Conservation (phyloP, 306 rosid species). For the Prunus mira region DNA sequence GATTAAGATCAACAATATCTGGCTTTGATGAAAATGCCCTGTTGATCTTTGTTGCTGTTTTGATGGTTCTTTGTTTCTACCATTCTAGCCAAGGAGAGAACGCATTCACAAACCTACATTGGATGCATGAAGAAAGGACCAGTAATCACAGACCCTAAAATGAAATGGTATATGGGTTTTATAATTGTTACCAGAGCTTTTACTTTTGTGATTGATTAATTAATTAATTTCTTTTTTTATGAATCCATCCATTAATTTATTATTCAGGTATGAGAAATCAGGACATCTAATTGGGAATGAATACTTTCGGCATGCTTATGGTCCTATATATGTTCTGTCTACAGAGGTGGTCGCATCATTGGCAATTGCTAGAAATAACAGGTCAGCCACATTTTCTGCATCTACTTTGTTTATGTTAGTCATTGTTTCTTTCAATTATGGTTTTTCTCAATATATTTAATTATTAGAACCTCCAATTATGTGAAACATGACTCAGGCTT, state of each 20-base stretch:
- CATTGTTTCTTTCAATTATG: neutral
- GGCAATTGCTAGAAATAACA: slow-evolving; percentile 32
- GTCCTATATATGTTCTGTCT: slow-evolving; percentile 36
- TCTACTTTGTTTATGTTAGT: neutral
- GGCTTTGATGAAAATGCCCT: too few relatives aligned
- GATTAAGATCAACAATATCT: too few relatives aligned
- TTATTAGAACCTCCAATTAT: neutral
- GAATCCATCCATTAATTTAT: neutral
- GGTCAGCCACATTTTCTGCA: neutral
- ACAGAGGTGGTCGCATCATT: slow-evolving; percentile 32
- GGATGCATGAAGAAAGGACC: slow-evolving; percentile 19
- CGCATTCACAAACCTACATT: too few relatives aligned
- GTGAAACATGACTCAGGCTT: neutral
- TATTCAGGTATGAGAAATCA: slow-evolving; percentile 36
- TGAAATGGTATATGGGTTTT: slow-evolving; percentile 26
- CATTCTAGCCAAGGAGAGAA: too few relatives aligned
- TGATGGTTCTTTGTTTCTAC: too few relatives aligned
- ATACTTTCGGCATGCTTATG: slow-evolving; percentile 36
- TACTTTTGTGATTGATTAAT: neutral
- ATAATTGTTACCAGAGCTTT: neutral
- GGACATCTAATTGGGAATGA: slow-evolving; percentile 33
- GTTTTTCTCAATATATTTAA: neutral
- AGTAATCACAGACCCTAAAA: slow-evolving; percentile 34
- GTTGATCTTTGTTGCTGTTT: too few relatives aligned
- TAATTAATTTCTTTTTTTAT: neutral